phyloP scores from a whole-genome alignment of 805 yeast species.

The Middelhovenomyces tepae region DNA sequence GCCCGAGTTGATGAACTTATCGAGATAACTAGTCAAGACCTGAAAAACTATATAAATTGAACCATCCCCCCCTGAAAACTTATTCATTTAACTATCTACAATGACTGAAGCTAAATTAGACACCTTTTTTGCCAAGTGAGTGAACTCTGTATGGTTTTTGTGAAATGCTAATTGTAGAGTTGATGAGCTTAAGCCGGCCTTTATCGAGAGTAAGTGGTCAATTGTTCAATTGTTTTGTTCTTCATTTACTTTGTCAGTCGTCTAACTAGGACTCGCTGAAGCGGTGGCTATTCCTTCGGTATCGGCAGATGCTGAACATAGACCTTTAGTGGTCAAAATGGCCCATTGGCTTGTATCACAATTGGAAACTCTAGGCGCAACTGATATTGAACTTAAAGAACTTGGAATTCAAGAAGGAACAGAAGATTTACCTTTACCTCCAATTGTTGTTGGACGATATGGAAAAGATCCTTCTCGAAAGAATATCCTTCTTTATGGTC shows the following conservation, averaged over 20 bases:
- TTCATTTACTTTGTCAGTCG: not conserved
- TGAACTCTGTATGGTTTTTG: conserved; percentile 1
- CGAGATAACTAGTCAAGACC: too few relatives aligned
- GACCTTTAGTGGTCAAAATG: conserved; percentile 86
- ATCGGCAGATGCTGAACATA: conserved; percentile 77
- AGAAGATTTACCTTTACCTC: conserved; percentile 69
- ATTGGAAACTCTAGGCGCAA: conserved; percentile 58
- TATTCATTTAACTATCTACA: too few relatives aligned
- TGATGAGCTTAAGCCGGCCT: conserved; percentile 52
- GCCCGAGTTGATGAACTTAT: too few relatives aligned
- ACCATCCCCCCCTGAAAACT: too few relatives aligned
- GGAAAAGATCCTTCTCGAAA: conserved; percentile 79
- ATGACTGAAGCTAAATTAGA: conserved; percentile 14
- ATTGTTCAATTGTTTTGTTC: not conserved
- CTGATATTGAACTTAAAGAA: conserved; percentile 71
- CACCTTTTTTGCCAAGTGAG: conserved; percentile 13
- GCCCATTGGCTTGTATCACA: conserved; percentile 71
- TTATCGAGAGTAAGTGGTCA: conserved; percentile 28
- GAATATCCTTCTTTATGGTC: conserved; percentile 89
- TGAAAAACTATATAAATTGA: too few relatives aligned
- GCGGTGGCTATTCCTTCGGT: conserved; percentile 97
- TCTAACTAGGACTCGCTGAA: conserved; percentile 46
- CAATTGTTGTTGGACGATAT: conserved; percentile 82
- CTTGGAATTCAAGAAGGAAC: conserved; percentile 78
- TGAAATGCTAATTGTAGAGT: conserved; percentile 8